Evolutionary conservation across 2,329 filamentous ascomycete species (phyloP), one percentile per base, ranked within the genome.

Genomic region (Ustilaginoidea virens): DNA sequence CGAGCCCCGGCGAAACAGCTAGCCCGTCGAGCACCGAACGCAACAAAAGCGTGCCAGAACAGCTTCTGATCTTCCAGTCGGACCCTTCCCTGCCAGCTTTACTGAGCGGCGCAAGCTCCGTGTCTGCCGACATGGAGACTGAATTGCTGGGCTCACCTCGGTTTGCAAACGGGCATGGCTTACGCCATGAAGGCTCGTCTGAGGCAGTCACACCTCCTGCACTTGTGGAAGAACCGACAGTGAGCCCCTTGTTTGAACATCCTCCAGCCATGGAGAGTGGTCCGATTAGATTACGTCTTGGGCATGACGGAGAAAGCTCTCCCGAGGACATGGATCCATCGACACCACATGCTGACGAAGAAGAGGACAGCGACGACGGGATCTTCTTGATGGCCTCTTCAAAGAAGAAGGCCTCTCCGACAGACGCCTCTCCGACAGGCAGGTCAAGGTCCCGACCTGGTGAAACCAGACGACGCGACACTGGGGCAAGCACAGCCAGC

Each of bases 21-120:
- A 67, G 64, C 35, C 64, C 66, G 4, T 48, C 62, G 5, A 59
- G 55, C 13, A 49, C 54, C 3, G 53, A 53, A 24, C 47, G 53
- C 4, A 49, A 49, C 14, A 57, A 57, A 34, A 53, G 51, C n/a
- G 45, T 53, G 1, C 55, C 59, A 4, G 61, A 63, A 5, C 54
- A 60, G 7, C 63, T 65, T 39, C 41, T 64, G 11, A 56, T 55
- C 3, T 74, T 73, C 45, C 68, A 67, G 31, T 76, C 71, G 3
- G 71, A 76, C 29, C 71, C 70, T 0, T 77, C 72, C 5, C 49
- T 77, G 3, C 72, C 72, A 8, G 70, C 71, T 5, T 52, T 76
- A 6, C 55, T 76, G 8, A 76, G 71, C 32, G 68, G 71, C 8
- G 68, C 70, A 7, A 74, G 70, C 41, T 77, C 72, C 3, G 61